Base-by-base conservation (phyloP, 2,329 filamentous ascomycete genomes). In the Alternaria triticina region DNA sequence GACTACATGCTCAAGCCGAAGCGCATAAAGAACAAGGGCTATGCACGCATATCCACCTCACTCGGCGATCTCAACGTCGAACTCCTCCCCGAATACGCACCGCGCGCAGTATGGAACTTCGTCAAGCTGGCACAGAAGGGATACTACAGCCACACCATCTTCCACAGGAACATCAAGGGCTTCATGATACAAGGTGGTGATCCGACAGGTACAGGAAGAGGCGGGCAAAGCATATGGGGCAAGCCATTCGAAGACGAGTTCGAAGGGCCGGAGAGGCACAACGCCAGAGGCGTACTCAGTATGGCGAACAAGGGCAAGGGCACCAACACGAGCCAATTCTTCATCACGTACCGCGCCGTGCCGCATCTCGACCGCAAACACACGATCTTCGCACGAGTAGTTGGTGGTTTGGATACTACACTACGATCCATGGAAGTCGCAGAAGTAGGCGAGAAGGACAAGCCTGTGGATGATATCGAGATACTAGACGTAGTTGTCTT, bases 281-380 rank as follows among this genome's bases (percentile, higher is more conserved):
- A 93, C 74, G 83, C 86, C 0, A 86, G 94, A 27, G 96, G 96
- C 12, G 87, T 94, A 1, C 77, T 96, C 25, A 94, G 91, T 70
- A 99, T 99, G 96, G 96, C 96, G 44, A 99, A 99, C 81, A 99
- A 99, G 78, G 96, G 96, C 62, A 97, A 97, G 77, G 95, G 97
- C 76, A 98, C 95, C 22, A 99, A 99, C 81, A 96, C 92, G 9
- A 93, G 89, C 70, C 96, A 99, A 80, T 99, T 91, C 80, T 99
- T 98, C 84, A 91, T 99, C 76, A 92, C 91, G 0, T 99, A 99
- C 80, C 90, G 93, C 54, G 85, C 91, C 1, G 88, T 90, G 0
- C 90, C 91, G 67, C 96, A 99, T 81, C 86, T 99, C 1, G 93
- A 99, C 80, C 87, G 90, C 63, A 99, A 99, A 77, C 96, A 99